Evolutionary conservation across 202 grass and related monocot genomes (phyloP).

Genomic region (Setaria viridis): DNA sequence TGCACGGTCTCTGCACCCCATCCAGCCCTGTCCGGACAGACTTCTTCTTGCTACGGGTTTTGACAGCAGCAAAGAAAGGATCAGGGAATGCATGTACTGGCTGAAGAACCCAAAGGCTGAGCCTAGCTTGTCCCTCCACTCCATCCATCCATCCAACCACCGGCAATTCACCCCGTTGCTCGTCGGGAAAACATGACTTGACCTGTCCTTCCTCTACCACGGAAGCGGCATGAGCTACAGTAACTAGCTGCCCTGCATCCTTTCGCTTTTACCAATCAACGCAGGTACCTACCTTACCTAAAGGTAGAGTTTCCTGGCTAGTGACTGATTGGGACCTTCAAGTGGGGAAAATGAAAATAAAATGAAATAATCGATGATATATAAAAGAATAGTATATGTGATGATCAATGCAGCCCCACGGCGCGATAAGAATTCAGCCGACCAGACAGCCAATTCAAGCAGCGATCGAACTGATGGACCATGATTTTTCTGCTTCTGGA

Average conservation of each 20-base stretch:
- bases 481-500: constrained; percentile 1
- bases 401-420: background rate
- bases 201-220: background rate
- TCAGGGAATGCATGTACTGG: no score
- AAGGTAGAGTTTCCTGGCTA: background rate
- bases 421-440: background rate
- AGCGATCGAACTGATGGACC: background rate
- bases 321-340: background rate
- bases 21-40: background rate
- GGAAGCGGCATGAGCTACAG: background rate
- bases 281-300: background rate
- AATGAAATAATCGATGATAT: background rate
- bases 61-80: constrained; percentile 16
- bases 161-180: background rate
- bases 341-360: background rate
- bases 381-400: background rate
- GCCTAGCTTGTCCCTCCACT: background rate
- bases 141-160: background rate
- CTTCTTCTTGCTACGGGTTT: background rate
- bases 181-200: background rate
- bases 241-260: background rate
- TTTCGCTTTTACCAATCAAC: background rate
- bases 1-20: background rate
- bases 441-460: background rate
- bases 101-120: background rate